Conservation (phyloP, 768 basidiomycete species). For the Kwoniella heveanensis region DNA sequence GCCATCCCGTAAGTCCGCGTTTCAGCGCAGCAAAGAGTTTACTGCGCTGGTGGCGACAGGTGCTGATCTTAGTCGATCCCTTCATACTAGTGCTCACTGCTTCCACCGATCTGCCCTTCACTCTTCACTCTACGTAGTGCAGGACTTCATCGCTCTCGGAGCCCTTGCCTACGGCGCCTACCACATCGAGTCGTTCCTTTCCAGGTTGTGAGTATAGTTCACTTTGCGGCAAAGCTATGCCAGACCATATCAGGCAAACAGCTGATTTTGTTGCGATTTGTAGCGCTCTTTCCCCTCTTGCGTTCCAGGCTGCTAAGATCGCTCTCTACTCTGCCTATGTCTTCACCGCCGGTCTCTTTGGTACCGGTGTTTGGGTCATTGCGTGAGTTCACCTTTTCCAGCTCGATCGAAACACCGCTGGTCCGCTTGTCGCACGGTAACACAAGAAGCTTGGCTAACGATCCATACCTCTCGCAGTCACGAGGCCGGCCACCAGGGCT, state of each 20-base stretch:
- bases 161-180: conserved; percentile 69
- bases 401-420: not conserved
- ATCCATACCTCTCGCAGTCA: conserved; percentile 57
- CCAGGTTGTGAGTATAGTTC: conserved; percentile 49
- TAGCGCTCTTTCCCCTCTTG: conserved; percentile 61
- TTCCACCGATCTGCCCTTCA: conserved; percentile 82
- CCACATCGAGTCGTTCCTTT: conserved; percentile 65
- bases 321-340: conserved; percentile 78
- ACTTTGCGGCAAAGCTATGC: too few relatives aligned
- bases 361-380: conserved; percentile 90
- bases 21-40: not conserved
- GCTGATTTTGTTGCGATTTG: not conserved
- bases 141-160: conserved; percentile 73
- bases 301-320: conserved; percentile 62
- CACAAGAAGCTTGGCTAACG: not conserved
- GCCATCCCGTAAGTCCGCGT: conserved; percentile 65
- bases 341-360: conserved; percentile 79
- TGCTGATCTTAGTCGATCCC: not conserved
- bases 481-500: conserved; percentile 95
- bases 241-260: too few relatives aligned
- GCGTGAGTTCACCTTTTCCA: conserved; percentile 56
- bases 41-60: not conserved
- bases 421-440: not conserved
- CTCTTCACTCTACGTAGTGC: conserved; percentile 74
- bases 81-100: conserved; percentile 67